Evolutionary conservation across 495 filamentous ascomycete species (phyloP), one percentile per base, ranked within the genome.

Genomic region (Aspergillus indologenus): DNA sequence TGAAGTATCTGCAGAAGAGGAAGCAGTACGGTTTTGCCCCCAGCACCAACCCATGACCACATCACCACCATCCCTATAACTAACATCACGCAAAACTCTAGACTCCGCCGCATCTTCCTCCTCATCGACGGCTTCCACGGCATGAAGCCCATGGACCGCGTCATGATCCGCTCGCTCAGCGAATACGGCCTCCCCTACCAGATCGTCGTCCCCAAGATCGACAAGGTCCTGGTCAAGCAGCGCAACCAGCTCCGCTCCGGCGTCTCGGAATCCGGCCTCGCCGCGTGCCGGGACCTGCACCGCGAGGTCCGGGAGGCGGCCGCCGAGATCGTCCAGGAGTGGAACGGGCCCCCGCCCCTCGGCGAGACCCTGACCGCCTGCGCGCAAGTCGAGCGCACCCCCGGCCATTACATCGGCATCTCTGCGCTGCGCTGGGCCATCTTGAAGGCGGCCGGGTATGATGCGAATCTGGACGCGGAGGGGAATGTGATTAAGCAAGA

Each of bases 191-290:
- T 94, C 14, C 82, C 83, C 15, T 91, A 90, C 61, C 85, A 92
- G 62, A 81, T 98, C 15, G 78, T 98, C 45, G 70, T 98, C 5
- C 89, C 90, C 3, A 98, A 98, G 71, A 84, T 86, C 7, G 94
- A 98, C 68, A 75, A 78, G 40, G 47, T 83, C 20, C 67, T 83
- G 5, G 57, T 64, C 18, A 74, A 69, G 46, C 71, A 67, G 15
- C 66, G 64, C 46, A 71, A 64, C 44, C 67, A 74, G 45, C 40
- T 66, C 26, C 71, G 73, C 44, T 65, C 63, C 7, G 71, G 68
- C 2, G 68, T 68, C 0, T 69, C 71, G 5, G 49, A 65, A 18
- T 58, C 65, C 15, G 66, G 64, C 14, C 54, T 78, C 9, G 61
- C 63, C 18, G 52, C 67, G 3, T 58, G 81, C 9, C 69, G 74